A percentile compares a stretch with the other conserved stretches of the same genome.
Conservation (phyloP, 306 rosid species). For the Cucumis melo region DNA sequence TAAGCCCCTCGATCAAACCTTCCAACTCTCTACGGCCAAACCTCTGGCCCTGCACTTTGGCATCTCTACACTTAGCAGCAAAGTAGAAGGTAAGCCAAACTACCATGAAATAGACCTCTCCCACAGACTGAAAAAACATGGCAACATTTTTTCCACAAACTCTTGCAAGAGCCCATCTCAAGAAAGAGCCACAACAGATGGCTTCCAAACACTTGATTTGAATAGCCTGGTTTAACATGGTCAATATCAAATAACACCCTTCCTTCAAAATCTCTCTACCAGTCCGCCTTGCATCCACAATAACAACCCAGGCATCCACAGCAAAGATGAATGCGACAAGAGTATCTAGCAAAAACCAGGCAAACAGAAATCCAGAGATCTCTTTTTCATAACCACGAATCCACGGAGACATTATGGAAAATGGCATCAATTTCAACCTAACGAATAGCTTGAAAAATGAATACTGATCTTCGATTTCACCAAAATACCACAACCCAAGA, state of each 20-base stretch:
- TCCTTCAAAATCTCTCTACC: slow-evolving; percentile 89
- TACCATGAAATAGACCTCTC: slow-evolving; percentile 95
- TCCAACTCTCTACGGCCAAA: slow-evolving; percentile 66
- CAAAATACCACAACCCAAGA: slow-evolving; percentile 88
- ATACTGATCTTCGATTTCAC: slow-evolving; percentile 90
- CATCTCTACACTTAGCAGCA: slow-evolving; percentile 56
- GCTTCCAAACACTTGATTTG: slow-evolving; percentile 77
- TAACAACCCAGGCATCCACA: slow-evolving; percentile 92
- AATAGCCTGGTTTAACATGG: slow-evolving; percentile 64
- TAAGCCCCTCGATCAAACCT: slow-evolving; percentile 50
- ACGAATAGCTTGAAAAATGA: slow-evolving; percentile 89
- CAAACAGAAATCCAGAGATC: slow-evolving; percentile 58
- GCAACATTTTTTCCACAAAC: slow-evolving; percentile 46
- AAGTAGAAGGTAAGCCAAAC: slow-evolving; percentile 79
- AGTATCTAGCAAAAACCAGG: slow-evolving; percentile 68
- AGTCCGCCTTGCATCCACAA: slow-evolving; percentile 72
- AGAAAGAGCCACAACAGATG: slow-evolving; percentile 48
- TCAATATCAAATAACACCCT: slow-evolving; percentile 63
- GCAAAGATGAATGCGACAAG: slow-evolving; percentile 64
- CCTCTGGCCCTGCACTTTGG: slow-evolving; percentile 48
- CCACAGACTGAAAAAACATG: slow-evolving; percentile 58
- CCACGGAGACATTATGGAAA: slow-evolving; percentile 84
- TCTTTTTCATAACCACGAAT: slow-evolving; percentile 79
- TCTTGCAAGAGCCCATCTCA: slow-evolving; percentile 45
- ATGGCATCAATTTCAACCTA: slow-evolving; percentile 92